These are phyloP conservation scores for Penicillium paxilli DNA, from an alignment of 495 filamentous ascomycete species.

Conservation along the genomic window DNA sequence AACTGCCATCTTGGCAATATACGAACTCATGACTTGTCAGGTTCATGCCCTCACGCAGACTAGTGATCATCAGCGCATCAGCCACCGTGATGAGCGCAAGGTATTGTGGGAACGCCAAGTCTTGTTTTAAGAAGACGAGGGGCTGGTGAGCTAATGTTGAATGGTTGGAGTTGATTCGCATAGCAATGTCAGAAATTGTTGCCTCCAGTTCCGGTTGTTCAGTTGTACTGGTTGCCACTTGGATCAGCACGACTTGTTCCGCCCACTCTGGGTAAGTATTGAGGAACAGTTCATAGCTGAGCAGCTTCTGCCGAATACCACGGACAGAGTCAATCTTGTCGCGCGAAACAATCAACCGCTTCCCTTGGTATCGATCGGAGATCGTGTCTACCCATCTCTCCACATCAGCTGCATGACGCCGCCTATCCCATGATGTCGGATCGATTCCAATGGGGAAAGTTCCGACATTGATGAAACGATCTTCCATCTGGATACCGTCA, in stretches of 20 bases:
- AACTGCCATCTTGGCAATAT: constrained; percentile 86
- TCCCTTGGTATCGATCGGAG: constrained; percentile 75
- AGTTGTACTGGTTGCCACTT: constrained; percentile 86
- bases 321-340: constrained; percentile 92
- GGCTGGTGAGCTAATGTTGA: constrained; percentile 87
- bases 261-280: constrained; percentile 89
- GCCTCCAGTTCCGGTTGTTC: constrained; percentile 84
- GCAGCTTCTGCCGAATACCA: constrained; percentile 86
- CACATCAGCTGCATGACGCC: constrained; percentile 72
- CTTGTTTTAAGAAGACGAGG: constrained; percentile 91
- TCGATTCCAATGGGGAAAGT: constrained; percentile 73
- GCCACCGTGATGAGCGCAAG: constrained; percentile 84
- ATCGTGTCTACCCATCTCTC: constrained; percentile 76
- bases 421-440: constrained; percentile 68
- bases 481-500: constrained; percentile 86
- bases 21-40: constrained; percentile 90
- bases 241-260: constrained; percentile 84
- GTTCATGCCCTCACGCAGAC: constrained; percentile 94
- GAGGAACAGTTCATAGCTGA: constrained; percentile 90
- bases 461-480: constrained; percentile 85
- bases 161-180: constrained; percentile 84
- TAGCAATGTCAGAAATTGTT: constrained; percentile 87
- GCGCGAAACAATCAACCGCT: constrained; percentile 84
- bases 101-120: constrained; percentile 87
- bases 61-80: constrained; percentile 88